Base-by-base conservation (phyloP, 2,329 filamentous ascomycete species). In the Apiospora phragmitis region DNA sequence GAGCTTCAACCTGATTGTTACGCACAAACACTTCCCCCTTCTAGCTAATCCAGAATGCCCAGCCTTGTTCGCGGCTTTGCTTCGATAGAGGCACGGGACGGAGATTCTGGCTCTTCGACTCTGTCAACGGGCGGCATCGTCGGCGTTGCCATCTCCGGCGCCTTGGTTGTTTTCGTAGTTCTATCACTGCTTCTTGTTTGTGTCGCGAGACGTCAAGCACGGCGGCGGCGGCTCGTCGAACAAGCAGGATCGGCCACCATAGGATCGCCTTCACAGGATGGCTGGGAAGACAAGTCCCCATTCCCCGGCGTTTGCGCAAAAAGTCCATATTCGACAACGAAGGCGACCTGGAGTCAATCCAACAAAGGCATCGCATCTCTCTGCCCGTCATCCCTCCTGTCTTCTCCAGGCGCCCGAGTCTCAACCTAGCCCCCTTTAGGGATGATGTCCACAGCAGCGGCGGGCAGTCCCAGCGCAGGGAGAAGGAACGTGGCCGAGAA, bases 101-200 rank as follows among this genome's bases (percentile, higher is more conserved):
- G n/a, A 38, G 55, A 24, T n/a, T 11, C 55, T 38, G 55, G 32
- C 18, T 62, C 32, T 62, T 21, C 55, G 18, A n/a, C 47, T 16
- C 73, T 82, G 45, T 79, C 79, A 3, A 76, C 77, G n/a, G 79
- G 80, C 26, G 77, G 75, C 26, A 76, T 84, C 70, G 75, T 88
- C 43, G 81, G 81, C 69, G 84, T 89, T 69, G 83, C 83, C 16
- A 73, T 89, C 35, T 82, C 82, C 42, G 85, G 85, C n/a, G 83
- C 84, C 21, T 74, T 85, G 2, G 69, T 87, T 8, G 71, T 88
- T 18, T 85, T 86, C 75, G 77, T 81, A 1, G 77, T 74, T 9
- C 70, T 87, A 8, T 84, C 83, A 0, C 77, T 85, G 35, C 70
- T 87, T 32, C 81, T 86, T 65, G 75, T 85, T 7, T 83, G 82